phyloP scores from a whole-genome alignment of 208 protist genomes.

The Acanthamoeba royreba region DNA sequence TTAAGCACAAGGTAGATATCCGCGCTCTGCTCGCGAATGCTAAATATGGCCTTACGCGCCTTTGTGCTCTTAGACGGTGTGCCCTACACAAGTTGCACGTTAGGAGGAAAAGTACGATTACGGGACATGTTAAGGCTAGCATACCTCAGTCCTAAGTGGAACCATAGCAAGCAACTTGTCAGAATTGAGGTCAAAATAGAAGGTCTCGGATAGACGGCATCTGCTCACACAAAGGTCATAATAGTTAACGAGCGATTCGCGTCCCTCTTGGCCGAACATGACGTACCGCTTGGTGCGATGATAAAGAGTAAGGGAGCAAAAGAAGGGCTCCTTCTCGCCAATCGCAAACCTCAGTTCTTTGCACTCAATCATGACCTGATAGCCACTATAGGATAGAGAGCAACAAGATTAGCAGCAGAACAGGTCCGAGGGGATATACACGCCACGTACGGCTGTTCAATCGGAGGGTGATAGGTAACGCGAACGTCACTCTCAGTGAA shows the following conservation, averaged over 20 bases:
- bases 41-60: slow-evolving; percentile 18
- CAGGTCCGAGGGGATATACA: background rate
- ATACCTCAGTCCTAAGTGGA: background rate
- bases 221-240: background rate
- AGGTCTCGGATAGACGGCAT: slow-evolving; percentile 5
- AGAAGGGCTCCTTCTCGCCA: slow-evolving; percentile 20
- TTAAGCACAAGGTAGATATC: slow-evolving; percentile 25
- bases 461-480: background rate
- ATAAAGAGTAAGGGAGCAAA: background rate
- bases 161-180: background rate
- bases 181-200: slow-evolving; percentile 29
- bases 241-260: background rate
- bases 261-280: too few relatives aligned
- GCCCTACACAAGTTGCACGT: background rate
- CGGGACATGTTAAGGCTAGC: background rate
- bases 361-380: background rate
- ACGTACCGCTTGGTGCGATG: background rate
- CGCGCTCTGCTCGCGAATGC: background rate
- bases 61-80: background rate
- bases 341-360: slow-evolving; percentile 5
- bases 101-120: background rate
- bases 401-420: background rate
- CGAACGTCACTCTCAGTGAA: background rate
- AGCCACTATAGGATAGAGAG: background rate
- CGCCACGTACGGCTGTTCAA: background rate